A percentile compares a stretch with the other conserved stretches of the same genome.
Evolutionary conservation across 805 yeast genomes (phyloP).

Genomic region (Spathaspora sp.): DNA sequence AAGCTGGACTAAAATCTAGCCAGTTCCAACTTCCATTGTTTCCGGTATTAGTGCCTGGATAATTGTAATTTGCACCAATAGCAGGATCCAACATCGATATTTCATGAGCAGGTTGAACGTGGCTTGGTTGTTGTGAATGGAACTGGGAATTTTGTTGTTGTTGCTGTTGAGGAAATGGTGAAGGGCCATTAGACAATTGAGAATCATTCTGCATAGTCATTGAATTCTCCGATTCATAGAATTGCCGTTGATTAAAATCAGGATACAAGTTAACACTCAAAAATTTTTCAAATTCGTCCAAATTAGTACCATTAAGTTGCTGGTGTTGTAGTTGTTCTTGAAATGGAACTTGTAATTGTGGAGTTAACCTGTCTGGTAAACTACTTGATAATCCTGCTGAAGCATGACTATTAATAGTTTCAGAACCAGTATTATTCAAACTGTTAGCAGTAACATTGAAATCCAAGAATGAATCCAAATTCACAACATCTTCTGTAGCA

Average conservation of each 20-base stretch:
- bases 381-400: slow-evolving; percentile 3
- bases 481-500: slow-evolving; percentile 11
- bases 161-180: background rate
- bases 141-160: no score
- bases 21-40: slow-evolving; percentile 30
- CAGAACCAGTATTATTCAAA: background rate
- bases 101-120: background rate
- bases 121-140: background rate
- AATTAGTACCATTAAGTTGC: slow-evolving; percentile 5
- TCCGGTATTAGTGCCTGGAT: background rate
- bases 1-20: slow-evolving; percentile 33
- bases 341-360: background rate
- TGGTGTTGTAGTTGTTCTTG: background rate
- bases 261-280: slow-evolving; percentile 37
- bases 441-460: slow-evolving; percentile 5
- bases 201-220: background rate
- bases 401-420: background rate
- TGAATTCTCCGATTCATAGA: background rate
- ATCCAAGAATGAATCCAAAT: slow-evolving; percentile 16
- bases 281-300: slow-evolving; percentile 39
- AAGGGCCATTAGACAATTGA: background rate
- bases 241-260: background rate
- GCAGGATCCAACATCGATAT: background rate
- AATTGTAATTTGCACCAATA: background rate
- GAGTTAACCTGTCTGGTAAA: background rate